Conservation (phyloP, 2,329 filamentous ascomycete species). For the Alternaria sp. region DNA sequence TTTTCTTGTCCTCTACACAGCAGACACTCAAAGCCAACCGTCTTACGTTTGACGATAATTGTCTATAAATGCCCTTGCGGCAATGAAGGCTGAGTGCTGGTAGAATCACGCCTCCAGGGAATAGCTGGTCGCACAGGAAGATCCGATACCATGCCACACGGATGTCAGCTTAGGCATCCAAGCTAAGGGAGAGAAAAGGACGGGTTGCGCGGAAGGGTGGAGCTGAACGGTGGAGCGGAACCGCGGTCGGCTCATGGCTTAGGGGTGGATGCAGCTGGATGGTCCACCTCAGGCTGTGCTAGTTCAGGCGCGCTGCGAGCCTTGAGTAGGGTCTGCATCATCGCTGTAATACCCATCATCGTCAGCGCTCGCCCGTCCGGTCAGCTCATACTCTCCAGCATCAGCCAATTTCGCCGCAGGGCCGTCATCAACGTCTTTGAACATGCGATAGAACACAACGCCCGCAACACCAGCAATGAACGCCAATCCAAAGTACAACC, state of each 20-base stretch:
- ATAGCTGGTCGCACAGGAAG: background rate
- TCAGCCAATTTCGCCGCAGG: background rate
- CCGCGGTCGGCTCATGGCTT: background rate
- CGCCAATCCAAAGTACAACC: slow-evolving; percentile 69
- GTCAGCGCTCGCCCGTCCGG: background rate
- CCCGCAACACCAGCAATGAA: slow-evolving; percentile 57
- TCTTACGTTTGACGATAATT: background rate
- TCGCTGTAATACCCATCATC: slow-evolving; percentile 7
- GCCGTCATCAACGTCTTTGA: slow-evolving; percentile 32
- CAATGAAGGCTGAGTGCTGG: accelerated
- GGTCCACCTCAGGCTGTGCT: background rate
- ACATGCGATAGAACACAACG: slow-evolving; percentile 60
- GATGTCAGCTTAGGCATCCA: background rate
- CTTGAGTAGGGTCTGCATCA: background rate
- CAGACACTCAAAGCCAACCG: background rate
- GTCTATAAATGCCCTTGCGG: background rate
- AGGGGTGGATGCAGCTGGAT: background rate
- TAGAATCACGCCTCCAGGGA: background rate
- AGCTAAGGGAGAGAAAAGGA: background rate
- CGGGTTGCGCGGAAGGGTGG: background rate
- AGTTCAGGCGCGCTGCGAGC: background rate
- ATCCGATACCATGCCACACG: background rate
- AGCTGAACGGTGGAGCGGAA: background rate
- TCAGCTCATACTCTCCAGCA: slow-evolving; percentile 25
- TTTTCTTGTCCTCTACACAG: background rate